phyloP scores from a whole-genome alignment of 495 filamentous ascomycete species.

The Peziza echinospora region DNA sequence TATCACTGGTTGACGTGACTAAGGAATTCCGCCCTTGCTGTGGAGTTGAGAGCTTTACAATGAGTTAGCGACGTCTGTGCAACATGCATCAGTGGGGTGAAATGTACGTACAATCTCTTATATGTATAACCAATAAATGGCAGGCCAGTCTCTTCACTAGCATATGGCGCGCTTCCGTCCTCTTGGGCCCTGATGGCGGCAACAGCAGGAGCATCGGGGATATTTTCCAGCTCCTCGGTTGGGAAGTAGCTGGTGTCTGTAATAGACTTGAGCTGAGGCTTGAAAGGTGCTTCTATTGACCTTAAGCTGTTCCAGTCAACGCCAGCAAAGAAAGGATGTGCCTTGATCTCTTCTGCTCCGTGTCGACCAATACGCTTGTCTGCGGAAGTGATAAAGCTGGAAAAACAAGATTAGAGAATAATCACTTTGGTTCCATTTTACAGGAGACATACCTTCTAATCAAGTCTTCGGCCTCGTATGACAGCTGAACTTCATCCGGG shows the following conservation, averaged over 20 bases:
- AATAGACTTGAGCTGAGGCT: conserved; percentile 73
- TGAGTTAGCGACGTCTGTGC: no score
- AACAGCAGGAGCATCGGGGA: conserved; percentile 16
- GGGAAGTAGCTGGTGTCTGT: conserved; percentile 98
- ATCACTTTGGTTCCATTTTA: neutral
- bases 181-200: conserved; percentile 31
- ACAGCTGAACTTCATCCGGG: conserved; percentile 77
- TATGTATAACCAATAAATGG: conserved; percentile 98
- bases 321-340: conserved; percentile 84
- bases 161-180: conserved; percentile 5
- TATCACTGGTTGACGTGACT: no score
- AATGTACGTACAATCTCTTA: conserved; percentile 79
- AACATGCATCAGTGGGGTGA: no score
- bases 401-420: no score
- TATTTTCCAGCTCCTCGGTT: conserved; percentile 70
- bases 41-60: neutral
- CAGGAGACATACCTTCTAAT: conserved; percentile 47
- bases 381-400: conserved; percentile 72
- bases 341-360: conserved; percentile 76
- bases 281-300: conserved; percentile 81
- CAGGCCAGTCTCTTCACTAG: conserved; percentile 60
- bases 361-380: conserved; percentile 71
- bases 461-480: conserved; percentile 65
- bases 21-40: neutral
- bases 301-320: conserved; percentile 85